Base-by-base conservation (phyloP, 495 filamentous ascomycete species). In the Podospora sp. region DNA sequence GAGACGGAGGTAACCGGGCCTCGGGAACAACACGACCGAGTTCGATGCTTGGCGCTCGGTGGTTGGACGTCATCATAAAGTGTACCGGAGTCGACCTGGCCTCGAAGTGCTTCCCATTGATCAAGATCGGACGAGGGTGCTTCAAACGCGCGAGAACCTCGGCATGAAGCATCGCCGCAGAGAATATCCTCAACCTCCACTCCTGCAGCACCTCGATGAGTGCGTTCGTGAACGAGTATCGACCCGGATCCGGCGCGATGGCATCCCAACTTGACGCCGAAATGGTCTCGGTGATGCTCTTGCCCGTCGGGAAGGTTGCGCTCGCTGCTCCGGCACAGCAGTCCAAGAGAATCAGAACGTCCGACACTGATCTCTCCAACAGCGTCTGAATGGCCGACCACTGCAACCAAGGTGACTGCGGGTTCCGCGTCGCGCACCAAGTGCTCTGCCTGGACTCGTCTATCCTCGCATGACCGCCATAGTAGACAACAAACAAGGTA, bases 341-440 rank as follows among this genome's bases (percentile, higher is more conserved):
- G 67, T 86, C 84, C 6, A 86, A 73, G 4, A 86, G 77, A 40
- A 86, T 84, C 24, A 85, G 69, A 24, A 84, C 80, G 67, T 87
- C 84, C 0, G 82, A 85, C 6, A 75, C 65, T n/a, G 82, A 83
- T 56, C 83, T 69, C 67, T 85, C 83, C 26, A 86, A 74, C n/a
- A 85, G 69, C 0, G 79, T 84, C 66, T 86, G 82, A 51, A 86
- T 83, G 25, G 81, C 83, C 6, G 80, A 85, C 84, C 84, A 86
- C 74, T 81, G 78, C 22, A 83, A 72, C 78, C 78, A 82, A 2
- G 81, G 78, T 9, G 80, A 83, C 46, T 77, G 75, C 20, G 72
- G 69, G 62, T 67, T 75, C 49, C 81, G 79, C 20, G 68, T 70
- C 33, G 80, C 81, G 52, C 81, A 82, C 84, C 84, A 86, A 1